phyloP scores from a whole-genome alignment of 306 rosid species.

The Castanea mollissima region DNA sequence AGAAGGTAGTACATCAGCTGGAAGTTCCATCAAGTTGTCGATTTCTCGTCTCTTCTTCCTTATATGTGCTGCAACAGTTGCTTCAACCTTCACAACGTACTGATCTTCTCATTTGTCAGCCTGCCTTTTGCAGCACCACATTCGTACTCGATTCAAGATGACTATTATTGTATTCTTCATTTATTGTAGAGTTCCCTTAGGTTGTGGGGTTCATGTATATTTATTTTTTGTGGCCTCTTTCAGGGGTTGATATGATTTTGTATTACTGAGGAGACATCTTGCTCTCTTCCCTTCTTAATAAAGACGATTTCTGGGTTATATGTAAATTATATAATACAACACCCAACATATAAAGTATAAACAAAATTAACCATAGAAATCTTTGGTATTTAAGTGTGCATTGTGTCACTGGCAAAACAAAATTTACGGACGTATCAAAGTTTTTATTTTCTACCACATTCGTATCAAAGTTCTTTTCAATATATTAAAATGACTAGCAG shows the following conservation, averaged over 20 bases:
- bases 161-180: constrained; percentile 6
- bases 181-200: constrained; percentile 11
- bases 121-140: background rate
- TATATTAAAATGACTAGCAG: background rate
- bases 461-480: background rate
- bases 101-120: constrained; percentile 23
- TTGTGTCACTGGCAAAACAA: too few species aligned
- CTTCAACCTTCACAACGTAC: constrained; percentile 29
- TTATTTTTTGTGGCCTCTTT: constrained; percentile 21
- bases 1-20: constrained; percentile 44
- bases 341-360: background rate
- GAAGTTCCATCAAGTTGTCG: constrained; percentile 49
- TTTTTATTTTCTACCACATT: too few species aligned
- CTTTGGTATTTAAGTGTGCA: background rate
- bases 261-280: constrained; percentile 15
- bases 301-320: constrained; percentile 3
- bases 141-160: background rate
- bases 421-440: too few species aligned
- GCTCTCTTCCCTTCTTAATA: constrained; percentile 24
- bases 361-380: background rate
- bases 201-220: constrained; percentile 12
- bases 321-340: background rate
- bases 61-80: constrained; percentile 48
- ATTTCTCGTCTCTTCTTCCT: constrained; percentile 42
- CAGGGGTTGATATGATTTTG: constrained; percentile 19